Conservation (phyloP, 768 basidiomycete species). For the Suillus lakei region DNA sequence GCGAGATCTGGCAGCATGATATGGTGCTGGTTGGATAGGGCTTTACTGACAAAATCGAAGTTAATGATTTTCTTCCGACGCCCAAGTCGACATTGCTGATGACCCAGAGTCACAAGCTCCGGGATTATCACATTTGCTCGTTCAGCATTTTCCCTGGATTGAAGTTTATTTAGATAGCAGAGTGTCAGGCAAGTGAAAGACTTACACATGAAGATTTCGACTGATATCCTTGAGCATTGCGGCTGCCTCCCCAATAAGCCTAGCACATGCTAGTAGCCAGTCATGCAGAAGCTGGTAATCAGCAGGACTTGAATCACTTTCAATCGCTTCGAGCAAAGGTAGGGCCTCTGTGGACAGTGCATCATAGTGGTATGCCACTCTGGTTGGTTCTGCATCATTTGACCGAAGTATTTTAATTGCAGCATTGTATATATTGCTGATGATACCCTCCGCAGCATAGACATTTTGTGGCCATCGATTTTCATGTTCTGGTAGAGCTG, state of each 20-base stretch:
- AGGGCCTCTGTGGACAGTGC: background rate
- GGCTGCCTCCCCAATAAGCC: background rate
- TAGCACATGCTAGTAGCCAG: conserved; percentile 1
- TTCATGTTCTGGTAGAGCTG: background rate
- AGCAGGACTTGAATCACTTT: background rate
- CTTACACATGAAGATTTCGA: background rate
- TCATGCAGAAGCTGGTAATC: background rate
- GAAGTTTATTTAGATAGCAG: no score
- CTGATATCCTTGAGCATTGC: background rate
- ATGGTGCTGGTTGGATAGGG: conserved; percentile 3
- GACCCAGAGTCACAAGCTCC: background rate
- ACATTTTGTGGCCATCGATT: background rate
- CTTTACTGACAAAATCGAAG: conserved; percentile 13
- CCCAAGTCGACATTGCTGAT: conserved; percentile 6
- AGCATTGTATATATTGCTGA: background rate
- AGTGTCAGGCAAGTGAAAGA: background rate
- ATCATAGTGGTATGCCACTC: background rate
- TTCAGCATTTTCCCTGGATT: no score
- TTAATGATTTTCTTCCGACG: conserved; percentile 13
- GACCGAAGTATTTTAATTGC: background rate
- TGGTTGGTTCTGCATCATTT: background rate
- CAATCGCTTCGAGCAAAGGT: background rate
- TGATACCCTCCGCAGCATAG: background rate
- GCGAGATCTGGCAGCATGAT: conserved; percentile 7
- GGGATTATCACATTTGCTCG: conserved; percentile 4